These are phyloP conservation scores for Neofusicoccum cordaticola DNA, from an alignment of 2,329 filamentous ascomycete species.

Conservation along the genomic window DNA sequence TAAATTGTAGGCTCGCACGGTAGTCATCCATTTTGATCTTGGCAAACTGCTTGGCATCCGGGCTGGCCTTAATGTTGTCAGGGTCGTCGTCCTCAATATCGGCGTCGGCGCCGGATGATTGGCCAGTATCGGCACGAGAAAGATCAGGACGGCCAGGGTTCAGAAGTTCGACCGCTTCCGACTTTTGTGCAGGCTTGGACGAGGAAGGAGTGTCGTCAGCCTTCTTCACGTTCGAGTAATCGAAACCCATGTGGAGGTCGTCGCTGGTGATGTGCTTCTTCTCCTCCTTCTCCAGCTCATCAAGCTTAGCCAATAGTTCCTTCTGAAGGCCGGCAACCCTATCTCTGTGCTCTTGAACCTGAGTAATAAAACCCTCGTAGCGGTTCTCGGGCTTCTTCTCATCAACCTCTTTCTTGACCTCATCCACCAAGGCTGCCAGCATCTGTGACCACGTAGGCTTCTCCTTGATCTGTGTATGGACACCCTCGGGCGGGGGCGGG, in stretches of 20 bases:
- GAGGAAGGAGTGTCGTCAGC: conserved; percentile 26
- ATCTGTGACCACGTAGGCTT: conserved; percentile 90
- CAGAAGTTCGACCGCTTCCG: conserved; percentile 63
- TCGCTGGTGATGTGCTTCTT: conserved; percentile 91
- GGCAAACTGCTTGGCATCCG: conserved; percentile 76
- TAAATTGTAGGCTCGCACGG: conserved; percentile 68
- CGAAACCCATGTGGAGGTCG: conserved; percentile 81
- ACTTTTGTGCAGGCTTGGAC: conserved; percentile 36
- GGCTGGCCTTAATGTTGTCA: conserved; percentile 71
- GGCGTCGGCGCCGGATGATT: conserved; percentile 59
- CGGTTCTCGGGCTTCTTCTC: conserved; percentile 67
- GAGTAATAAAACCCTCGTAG: conserved; percentile 73
- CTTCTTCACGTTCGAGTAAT: conserved; percentile 71
- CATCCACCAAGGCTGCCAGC: conserved; percentile 94
- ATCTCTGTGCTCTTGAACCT: conserved; percentile 70
- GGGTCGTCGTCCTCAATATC: conserved; percentile 66
- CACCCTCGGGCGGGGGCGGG: conserved; percentile 74
- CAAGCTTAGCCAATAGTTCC: conserved; percentile 71
- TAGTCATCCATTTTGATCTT: conserved; percentile 76
- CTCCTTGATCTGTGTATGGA: conserved; percentile 71
- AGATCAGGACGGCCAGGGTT: conserved; percentile 59
- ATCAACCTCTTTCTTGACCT: conserved; percentile 83
- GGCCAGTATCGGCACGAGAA: conserved; percentile 41
- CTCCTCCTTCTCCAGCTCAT: conserved; percentile 80
- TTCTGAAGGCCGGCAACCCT: conserved; percentile 78